Evolutionary conservation across 2,329 filamentous ascomycete genomes (phyloP).

Genomic region (Fusarium sororula): DNA sequence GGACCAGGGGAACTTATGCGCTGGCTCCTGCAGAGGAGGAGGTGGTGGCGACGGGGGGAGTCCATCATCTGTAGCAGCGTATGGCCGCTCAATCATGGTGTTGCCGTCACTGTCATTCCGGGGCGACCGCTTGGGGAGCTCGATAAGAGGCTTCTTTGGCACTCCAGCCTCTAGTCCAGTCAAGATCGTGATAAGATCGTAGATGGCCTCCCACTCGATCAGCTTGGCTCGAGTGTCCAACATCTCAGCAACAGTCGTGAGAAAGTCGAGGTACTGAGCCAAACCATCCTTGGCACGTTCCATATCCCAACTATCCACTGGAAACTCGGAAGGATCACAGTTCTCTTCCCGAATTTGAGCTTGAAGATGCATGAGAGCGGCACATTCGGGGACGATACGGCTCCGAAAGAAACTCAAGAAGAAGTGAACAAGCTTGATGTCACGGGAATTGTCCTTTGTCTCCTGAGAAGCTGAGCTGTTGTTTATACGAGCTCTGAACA

Average conservation of each 20-base stretch:
- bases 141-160: constrained; percentile 77
- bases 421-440: constrained; percentile 79
- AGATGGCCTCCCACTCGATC: constrained; percentile 90
- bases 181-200: constrained; percentile 87
- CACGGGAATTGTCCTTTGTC: constrained; percentile 62
- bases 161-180: constrained; percentile 89
- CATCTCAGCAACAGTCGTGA: constrained; percentile 88
- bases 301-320: constrained; percentile 96
- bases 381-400: constrained; percentile 92
- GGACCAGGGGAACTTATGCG: constrained; percentile 71
- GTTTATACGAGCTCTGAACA: constrained; percentile 71
- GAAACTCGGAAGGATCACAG: constrained; percentile 85
- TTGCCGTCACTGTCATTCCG: constrained; percentile 33
- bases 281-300: constrained; percentile 95
- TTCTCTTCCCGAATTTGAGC: constrained; percentile 84
- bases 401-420: constrained; percentile 92
- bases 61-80: constrained; percentile 50
- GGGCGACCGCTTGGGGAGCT: constrained; percentile 48
- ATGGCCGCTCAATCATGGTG: constrained; percentile 70
- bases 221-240: constrained; percentile 83
- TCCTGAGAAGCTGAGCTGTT: constrained; percentile 55
- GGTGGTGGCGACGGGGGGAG: constrained; percentile 51
- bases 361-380: constrained; percentile 93
- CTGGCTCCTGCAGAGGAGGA: constrained; percentile 66
- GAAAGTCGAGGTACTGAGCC: constrained; percentile 93